Evolutionary conservation across 2,329 filamentous ascomycete genomes (phyloP).

Genomic region (Epichloe sp.): DNA sequence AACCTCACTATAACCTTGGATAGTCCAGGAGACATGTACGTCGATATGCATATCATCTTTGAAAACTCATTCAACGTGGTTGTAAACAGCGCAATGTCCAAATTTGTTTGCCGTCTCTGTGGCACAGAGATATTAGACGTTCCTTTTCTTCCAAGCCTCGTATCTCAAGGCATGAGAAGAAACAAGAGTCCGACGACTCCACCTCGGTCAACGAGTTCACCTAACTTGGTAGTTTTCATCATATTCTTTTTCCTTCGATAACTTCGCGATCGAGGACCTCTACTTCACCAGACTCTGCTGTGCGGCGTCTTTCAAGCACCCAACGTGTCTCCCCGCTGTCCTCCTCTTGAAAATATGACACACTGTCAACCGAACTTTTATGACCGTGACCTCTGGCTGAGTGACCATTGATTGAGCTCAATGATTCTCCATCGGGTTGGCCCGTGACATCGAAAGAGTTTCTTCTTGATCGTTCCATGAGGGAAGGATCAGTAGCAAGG

Average conservation of each 20-base stretch:
- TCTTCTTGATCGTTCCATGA: not conserved
- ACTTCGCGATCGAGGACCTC: slow-evolving; percentile 54
- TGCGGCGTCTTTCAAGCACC: slow-evolving; percentile 57
- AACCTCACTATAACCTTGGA: too few species aligned
- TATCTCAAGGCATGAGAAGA: not conserved
- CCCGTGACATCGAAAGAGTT: not conserved
- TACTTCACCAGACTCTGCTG: slow-evolving; percentile 50
- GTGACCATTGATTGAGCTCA: slow-evolving; percentile 8
- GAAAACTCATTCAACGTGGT: not conserved
- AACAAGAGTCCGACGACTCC: not conserved
- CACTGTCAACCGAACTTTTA: slow-evolving; percentile 50
- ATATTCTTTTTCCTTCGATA: slow-evolving; percentile 42
- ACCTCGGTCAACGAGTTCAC: not conserved
- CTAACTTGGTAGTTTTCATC: slow-evolving; percentile 2
- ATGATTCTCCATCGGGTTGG: slow-evolving; percentile 3
- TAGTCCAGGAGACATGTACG: too few species aligned
- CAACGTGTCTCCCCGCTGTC: slow-evolving; percentile 46
- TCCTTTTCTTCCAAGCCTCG: not conserved
- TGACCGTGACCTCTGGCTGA: slow-evolving; percentile 31
- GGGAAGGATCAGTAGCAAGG: not conserved
- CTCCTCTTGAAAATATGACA: slow-evolving; percentile 57
- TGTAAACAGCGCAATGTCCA: not conserved
- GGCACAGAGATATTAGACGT: not conserved
- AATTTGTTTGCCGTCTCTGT: not conserved
- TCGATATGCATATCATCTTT: too few species aligned